Percentiles rank a stretch among this genome's conserved stretches.
These are phyloP conservation scores for Trametes sanguinea DNA, from an alignment of 768 basidiomycete species.

Conservation along the genomic window DNA sequence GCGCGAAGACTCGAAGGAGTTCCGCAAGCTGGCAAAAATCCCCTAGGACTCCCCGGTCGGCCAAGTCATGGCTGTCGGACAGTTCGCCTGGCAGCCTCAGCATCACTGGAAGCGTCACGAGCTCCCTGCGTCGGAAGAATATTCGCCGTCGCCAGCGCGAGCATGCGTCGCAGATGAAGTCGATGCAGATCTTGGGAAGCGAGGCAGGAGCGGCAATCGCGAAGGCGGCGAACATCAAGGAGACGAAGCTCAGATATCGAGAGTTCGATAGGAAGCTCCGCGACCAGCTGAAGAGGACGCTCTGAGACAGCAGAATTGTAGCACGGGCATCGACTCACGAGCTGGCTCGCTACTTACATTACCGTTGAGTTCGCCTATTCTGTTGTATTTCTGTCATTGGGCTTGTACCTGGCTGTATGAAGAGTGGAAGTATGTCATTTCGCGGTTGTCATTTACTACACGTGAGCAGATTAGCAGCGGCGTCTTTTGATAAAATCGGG, in stretches of 20 bases:
- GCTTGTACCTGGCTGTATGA: no score
- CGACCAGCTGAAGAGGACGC: neutral
- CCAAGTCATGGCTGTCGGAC: conserved; percentile 5
- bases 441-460: no score
- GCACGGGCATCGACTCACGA: neutral
- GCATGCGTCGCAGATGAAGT: conserved; percentile 6
- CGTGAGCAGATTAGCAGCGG: no score
- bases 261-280: neutral
- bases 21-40: conserved; percentile 1
- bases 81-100: conserved; percentile 4
- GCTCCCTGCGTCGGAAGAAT: neutral
- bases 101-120: conserved; percentile 1
- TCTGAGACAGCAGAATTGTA: no score
- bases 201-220: conserved; percentile 8
- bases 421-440: no score
- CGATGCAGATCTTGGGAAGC: conserved; percentile 7
- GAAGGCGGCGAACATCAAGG: conserved; percentile 7
- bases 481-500: no score
- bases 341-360: neutral
- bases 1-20: conserved; percentile 3
- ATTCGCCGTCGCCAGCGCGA: conserved; percentile 1
- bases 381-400: no score
- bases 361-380: no score
- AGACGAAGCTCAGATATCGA: conserved; percentile 9
- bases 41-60: conserved; percentile 6